These are phyloP conservation scores for Pichia kudriavzevii DNA, from an alignment of 1,139 yeast genomes.

Conservation along the genomic window DNA sequence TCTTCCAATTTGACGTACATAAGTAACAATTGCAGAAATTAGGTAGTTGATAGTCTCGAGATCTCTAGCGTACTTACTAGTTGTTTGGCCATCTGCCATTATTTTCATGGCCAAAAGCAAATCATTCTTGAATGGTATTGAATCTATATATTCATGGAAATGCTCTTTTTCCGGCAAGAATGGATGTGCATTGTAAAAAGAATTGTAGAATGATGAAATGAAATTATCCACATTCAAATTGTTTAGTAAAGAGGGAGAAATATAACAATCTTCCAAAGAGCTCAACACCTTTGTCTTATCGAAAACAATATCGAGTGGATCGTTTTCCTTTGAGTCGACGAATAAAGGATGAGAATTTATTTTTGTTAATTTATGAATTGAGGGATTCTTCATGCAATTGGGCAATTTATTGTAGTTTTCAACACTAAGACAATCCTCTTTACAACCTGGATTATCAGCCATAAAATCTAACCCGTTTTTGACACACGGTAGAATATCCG, in stretches of 20 bases:
- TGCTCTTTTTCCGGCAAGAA: slow-evolving; percentile 34
- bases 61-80: slow-evolving; percentile 29
- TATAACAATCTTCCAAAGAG: slow-evolving; percentile 21
- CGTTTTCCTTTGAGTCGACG: slow-evolving; percentile 23
- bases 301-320: slow-evolving; percentile 20
- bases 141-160: slow-evolving; percentile 28
- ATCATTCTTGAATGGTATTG: slow-evolving; percentile 32
- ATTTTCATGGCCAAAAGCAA: slow-evolving; percentile 38
- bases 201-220: slow-evolving; percentile 32
- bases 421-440: slow-evolving; percentile 20
- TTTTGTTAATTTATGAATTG: too few species aligned
- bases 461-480: slow-evolving; percentile 20
- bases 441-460: slow-evolving; percentile 19
- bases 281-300: slow-evolving; percentile 14
- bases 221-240: slow-evolving; percentile 26
- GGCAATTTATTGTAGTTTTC: slow-evolving; percentile 23
- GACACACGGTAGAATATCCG: slow-evolving; percentile 25
- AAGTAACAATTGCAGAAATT: slow-evolving; percentile 31
- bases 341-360: slow-evolving; percentile 26
- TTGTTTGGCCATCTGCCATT: slow-evolving; percentile 39
- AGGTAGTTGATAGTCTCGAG: slow-evolving; percentile 32
- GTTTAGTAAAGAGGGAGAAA: slow-evolving; percentile 24
- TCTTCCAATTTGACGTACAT: slow-evolving; percentile 31
- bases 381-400: slow-evolving; percentile 17
- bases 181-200: slow-evolving; percentile 39